Evolutionary conservation across 2,329 filamentous ascomycete species (phyloP).

Genomic region (Calonectria pteridis): DNA sequence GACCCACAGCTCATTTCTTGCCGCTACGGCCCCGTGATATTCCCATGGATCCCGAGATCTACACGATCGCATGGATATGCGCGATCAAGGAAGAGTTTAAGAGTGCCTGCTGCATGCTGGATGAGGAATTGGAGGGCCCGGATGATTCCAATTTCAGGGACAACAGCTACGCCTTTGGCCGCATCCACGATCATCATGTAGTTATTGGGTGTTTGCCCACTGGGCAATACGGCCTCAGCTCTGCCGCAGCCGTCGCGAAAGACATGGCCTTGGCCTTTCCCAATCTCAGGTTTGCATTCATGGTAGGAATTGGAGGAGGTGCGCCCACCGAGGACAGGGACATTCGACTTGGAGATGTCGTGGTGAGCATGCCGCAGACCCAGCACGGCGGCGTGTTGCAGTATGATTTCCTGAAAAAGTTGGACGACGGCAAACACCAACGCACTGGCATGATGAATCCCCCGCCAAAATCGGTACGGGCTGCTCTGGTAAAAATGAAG

Average conservation of each 20-base stretch:
- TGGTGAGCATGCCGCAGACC: conserved; percentile 29
- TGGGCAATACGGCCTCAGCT: neutral
- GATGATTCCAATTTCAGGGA: neutral
- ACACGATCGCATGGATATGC: conserved; percentile 29
- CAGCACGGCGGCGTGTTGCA: conserved; percentile 20
- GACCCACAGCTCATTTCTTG: conserved; percentile 3
- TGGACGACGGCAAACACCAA: neutral
- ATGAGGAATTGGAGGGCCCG: neutral
- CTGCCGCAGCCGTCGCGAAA: neutral
- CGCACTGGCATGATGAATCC: neutral
- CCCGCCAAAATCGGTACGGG: neutral
- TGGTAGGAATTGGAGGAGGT: conserved; percentile 45
- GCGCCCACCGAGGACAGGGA: conserved; percentile 32
- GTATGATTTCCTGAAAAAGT: conserved; percentile 21
- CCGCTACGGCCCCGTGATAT: neutral
- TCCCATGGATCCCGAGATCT: conserved; percentile 15
- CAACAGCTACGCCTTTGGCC: conserved; percentile 17
- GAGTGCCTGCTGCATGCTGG: conserved; percentile 11
- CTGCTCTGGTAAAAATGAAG: neutral
- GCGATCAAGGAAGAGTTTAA: conserved; percentile 19
- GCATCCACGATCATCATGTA: conserved; percentile 10
- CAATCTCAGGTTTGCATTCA: neutral
- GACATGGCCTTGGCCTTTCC: neutral
- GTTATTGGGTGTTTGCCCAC: neutral
- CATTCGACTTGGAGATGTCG: conserved; percentile 45